These are phyloP conservation scores for Wallacemonas collosoma DNA, from an alignment of 208 protist genomes.

Conservation along the genomic window DNA sequence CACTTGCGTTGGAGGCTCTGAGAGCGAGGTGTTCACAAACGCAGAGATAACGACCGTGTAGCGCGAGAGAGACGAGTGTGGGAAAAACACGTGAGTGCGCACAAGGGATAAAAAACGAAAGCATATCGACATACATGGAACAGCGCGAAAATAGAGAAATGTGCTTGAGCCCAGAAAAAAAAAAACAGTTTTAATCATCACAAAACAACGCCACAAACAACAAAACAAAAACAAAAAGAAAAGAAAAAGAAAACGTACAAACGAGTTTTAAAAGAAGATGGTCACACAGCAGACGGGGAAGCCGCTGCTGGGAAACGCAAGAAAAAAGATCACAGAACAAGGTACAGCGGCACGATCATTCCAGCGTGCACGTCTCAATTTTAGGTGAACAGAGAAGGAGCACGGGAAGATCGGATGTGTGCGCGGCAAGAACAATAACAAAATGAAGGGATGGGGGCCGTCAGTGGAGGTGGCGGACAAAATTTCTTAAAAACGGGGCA, in stretches of 20 bases:
- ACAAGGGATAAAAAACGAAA: not conserved
- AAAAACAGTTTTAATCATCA: conserved; percentile 12
- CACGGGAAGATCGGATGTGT: too few species aligned
- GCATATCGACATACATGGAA: not conserved
- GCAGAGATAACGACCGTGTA: too few species aligned
- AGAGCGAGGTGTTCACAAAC: too few species aligned
- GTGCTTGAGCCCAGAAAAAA: not conserved
- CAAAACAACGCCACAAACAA: not conserved
- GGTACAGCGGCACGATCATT: too few species aligned
- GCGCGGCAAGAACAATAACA: too few species aligned
- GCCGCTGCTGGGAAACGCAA: conserved; percentile 22
- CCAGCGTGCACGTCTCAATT: too few species aligned
- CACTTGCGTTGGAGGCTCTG: too few species aligned
- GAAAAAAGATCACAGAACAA: conserved; percentile 19
- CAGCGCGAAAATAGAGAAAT: not conserved
- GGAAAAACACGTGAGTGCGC: not conserved
- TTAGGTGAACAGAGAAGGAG: too few species aligned
- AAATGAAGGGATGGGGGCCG: too few species aligned
- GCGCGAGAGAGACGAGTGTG: too few species aligned
- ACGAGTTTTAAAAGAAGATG: not conserved
- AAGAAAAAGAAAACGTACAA: conserved; percentile 7
- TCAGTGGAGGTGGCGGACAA: too few species aligned
- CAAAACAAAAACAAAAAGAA: conserved; percentile 10
- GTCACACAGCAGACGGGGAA: not conserved
- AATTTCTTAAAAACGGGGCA: too few species aligned